Evolutionary conservation across 345 rosid species (phyloP), one percentile per base, ranked within the genome.

Genomic region (Draba incana): DNA sequence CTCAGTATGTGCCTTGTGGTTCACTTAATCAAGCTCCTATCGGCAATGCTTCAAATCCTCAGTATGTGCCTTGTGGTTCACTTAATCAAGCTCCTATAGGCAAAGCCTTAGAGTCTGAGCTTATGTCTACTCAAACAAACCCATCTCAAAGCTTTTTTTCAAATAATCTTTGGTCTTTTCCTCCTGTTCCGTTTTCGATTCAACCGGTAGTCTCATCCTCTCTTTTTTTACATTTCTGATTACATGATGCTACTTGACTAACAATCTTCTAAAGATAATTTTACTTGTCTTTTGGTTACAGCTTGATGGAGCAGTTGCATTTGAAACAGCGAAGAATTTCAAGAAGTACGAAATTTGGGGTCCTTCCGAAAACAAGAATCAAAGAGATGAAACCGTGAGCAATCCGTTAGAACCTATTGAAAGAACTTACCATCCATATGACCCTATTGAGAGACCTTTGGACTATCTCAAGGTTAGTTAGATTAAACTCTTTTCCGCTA

Each of bases 261-360:
- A 8, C n/a, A 24, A 44, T 12, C 7, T 20, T 12, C 7, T 20
- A 30, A 14, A 38, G 48, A 8, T 57, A 57, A 14, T 47, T 7
- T 15, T 30, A 24, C 14, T 61, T 73, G 38, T 58, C 31, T 50
- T 31, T 57, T 75, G 58, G 20, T 64, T 73, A 9, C 74, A 42
- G 73, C 79, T 41, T 25, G 47, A 72, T 27, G 84, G 74, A 67
- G 81, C 74, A 68, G 72, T 76, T 67, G 76, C 72, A 66, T 82
- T 74, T 78, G 80, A 76, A 62, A 77, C 80, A 37, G 78, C 80
- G 85, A 80, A 72, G 68, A 82, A 79, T 71, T 71, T 79, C 62
- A 76, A 64, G 20, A 79, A 82, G 78, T 84, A 78, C 69, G 70
- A 79, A 51, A 47, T 81, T 25, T 84, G 91, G 88, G 79, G 59